Conservation (phyloP, 129 eudicot genomes). For the Saposhnikovia divaricata region DNA sequence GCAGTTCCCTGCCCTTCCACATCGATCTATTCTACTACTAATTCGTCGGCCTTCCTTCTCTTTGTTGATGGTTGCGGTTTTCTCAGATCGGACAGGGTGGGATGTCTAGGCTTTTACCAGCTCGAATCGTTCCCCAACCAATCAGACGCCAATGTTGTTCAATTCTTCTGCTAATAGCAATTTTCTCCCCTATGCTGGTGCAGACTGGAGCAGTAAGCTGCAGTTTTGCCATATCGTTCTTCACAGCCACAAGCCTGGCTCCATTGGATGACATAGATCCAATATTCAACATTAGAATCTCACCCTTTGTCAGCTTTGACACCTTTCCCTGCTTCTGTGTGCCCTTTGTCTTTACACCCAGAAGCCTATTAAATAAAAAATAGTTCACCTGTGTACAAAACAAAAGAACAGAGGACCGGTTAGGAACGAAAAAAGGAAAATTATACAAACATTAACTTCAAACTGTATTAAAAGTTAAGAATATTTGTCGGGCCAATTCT, state of each 20-base stretch:
- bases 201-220: conserved; percentile 92
- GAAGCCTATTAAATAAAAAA: conserved; percentile 58
- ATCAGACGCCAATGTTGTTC: conserved; percentile 98
- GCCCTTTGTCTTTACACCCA: conserved; percentile 93
- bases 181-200: conserved; percentile 95
- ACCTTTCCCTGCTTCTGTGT: conserved; percentile 89
- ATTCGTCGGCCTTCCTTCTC: neutral
- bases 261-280: conserved; percentile 94
- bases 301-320: conserved; percentile 67
- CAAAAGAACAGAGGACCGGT: neutral
- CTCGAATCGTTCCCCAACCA: conserved; percentile 98
- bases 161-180: conserved; percentile 82
- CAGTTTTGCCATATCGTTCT: conserved; percentile 80
- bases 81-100: conserved; percentile 81
- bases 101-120: conserved; percentile 82
- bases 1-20: conserved; percentile 40
- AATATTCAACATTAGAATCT: conserved; percentile 88
- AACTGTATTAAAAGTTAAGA: neutral
- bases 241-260: conserved; percentile 85
- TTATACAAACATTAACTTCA: neutral
- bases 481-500: neutral
- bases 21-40: conserved; percentile 10
- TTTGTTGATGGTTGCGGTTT: conserved; percentile 4
- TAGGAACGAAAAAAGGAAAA: neutral
- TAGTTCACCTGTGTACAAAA: conserved; percentile 88